A percentile compares a stretch with the other conserved stretches of the same genome.
These are phyloP conservation scores for Coemansia erecta DNA, from an alignment of 192 early-diverging fungal species.

Conservation along the genomic window DNA sequence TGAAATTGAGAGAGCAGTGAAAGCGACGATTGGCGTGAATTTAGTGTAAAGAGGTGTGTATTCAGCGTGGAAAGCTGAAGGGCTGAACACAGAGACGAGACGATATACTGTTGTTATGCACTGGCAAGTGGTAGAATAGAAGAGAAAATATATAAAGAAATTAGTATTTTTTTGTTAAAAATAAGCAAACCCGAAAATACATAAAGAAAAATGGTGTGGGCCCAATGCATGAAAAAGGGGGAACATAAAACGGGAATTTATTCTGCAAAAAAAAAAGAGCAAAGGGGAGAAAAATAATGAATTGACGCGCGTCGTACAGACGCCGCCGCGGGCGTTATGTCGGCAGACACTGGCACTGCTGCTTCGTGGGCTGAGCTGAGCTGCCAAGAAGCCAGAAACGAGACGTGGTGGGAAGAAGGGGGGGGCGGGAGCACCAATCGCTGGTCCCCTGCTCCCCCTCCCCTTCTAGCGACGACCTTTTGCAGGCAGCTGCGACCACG, in stretches of 20 bases:
- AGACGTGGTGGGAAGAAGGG: neutral
- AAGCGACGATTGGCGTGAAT: neutral
- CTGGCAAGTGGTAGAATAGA: neutral
- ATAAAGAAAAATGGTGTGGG: no score
- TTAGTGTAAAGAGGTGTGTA: conserved; percentile 3
- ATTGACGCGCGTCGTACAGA: no score
- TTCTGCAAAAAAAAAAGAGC: conserved; percentile 4
- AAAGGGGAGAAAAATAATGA: no score
- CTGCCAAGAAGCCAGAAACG: conserved; percentile 1
- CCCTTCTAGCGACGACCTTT: neutral
- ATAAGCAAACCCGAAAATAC: conserved; percentile 1
- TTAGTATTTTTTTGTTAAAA: conserved; percentile 1
- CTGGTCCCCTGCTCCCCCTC: neutral
- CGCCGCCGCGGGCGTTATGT: no score
- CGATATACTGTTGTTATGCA: no score
- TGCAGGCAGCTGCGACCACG: no score
- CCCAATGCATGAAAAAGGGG: conserved; percentile 3
- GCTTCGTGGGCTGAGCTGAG: conserved; percentile 5
- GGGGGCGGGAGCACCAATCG: conserved; percentile 2
- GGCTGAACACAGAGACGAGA: neutral
- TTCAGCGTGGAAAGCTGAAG: neutral
- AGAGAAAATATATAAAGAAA: neutral
- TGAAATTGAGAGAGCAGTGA: no score
- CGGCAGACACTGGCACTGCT: no score
- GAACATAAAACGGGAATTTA: neutral